These are phyloP conservation scores for Ceratobasidium sp. DNA, from an alignment of 1,284 basidiomycete genomes.

Conservation along the genomic window DNA sequence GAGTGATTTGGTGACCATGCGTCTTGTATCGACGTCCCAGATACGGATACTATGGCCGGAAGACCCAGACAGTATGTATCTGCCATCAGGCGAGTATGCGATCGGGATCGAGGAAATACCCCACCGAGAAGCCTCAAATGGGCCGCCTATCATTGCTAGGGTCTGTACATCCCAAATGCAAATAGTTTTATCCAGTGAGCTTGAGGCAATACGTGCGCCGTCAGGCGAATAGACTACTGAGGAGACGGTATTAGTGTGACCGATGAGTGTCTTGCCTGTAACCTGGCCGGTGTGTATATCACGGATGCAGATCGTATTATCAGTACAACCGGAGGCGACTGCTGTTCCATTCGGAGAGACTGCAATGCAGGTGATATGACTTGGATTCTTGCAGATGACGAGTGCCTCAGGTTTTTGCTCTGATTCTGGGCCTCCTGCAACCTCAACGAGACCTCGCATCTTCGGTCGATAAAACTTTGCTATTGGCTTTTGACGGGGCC, in stretches of 20 bases:
- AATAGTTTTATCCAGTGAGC: background rate
- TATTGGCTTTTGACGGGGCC: background rate
- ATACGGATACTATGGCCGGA: conserved; percentile 2
- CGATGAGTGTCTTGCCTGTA: background rate
- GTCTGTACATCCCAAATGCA: background rate
- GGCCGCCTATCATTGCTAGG: background rate
- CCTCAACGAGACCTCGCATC: too few relatives aligned
- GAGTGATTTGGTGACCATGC: background rate
- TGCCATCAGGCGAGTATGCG: conserved; percentile 25
- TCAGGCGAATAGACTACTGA: conserved; percentile 44
- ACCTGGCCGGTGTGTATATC: background rate
- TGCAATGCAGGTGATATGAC: background rate
- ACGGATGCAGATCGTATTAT: background rate
- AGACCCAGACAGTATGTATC: conserved; percentile 23
- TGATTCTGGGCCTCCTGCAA: too few relatives aligned
- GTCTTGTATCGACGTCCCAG: background rate
- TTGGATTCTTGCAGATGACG: too few relatives aligned
- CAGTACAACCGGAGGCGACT: background rate
- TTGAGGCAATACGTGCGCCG: conserved; percentile 30
- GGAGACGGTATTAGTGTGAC: background rate
- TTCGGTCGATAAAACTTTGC: background rate
- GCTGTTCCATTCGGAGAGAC: background rate
- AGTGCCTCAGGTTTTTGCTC: too few relatives aligned
- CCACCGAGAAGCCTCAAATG: background rate
- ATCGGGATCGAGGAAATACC: background rate